Evolutionary conservation across 768 basidiomycete species (phyloP), one percentile per base, ranked within the genome.

Genomic region (Hypholoma sublateritium): DNA sequence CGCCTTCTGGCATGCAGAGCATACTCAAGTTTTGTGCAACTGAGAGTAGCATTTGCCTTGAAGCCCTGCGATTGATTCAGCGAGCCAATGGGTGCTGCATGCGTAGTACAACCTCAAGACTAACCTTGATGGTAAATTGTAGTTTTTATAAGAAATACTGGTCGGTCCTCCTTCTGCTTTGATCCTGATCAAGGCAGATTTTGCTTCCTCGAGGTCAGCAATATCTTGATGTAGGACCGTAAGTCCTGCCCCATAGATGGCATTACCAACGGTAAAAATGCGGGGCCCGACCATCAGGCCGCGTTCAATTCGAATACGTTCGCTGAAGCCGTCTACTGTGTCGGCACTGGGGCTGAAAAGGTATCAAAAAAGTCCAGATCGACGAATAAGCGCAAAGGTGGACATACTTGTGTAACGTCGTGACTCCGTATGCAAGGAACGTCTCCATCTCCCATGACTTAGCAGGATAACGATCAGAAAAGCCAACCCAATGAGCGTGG

Each of bases 111-210:
- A n/a, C n/a, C n/a, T 11, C 37, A 28, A 39, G 1, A 64, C 76
- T 19, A 58, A 86, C 85, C 86, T 78, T 21, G 81, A 81, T n/a
- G 89, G 88, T 16, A 87, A 64, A 58, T 87, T 86, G 61, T 91
- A 90, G 60, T 89, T 91, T 71, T 91, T 91, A 67, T 91, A 90
- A 7, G 88, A 89, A 62, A 86, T 86, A 59, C 80, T 83, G 0
- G 82, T 80, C 12, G 83, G 79, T 3, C 89, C 89, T 32, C 87
- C 88, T 66, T 91, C 88, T 3, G 75, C 86, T 60, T 87, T 88
- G 65, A 90, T 83, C 55, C 89, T 80, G 8, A 79, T 70, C 37
- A 91, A 76, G 2, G 87, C 87, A 53, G 87, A 84, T 58, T 74
- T 70, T 3, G 89, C 89, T 66, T 90, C 88, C 3, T 72, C 77